Conservation (phyloP, 345 rosid species). For the Barbarea vulgaris region DNA sequence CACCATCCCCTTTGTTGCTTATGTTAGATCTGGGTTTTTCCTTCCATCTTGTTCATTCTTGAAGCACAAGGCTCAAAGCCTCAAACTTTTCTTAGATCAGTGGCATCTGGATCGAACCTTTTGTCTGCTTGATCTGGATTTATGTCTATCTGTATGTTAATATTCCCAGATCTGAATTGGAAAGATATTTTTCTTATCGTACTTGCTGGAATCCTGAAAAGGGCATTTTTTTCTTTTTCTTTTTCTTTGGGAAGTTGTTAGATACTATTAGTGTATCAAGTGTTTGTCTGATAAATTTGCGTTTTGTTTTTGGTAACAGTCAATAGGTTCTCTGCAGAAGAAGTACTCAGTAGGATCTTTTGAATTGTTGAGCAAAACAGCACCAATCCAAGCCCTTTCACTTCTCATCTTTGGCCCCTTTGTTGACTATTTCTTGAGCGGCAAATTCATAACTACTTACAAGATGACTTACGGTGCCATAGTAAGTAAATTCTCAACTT, state of each 20-base stretch:
- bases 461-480: constrained; percentile 73
- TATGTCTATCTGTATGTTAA: not conserved
- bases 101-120: not conserved
- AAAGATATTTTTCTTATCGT: not conserved
- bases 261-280: not conserved
- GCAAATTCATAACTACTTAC: constrained; percentile 62
- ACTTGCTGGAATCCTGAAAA: constrained; percentile 2
- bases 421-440: constrained; percentile 73
- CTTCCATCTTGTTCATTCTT: not conserved
- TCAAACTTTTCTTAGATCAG: constrained; percentile 12
- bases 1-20: not conserved
- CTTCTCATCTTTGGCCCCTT: constrained; percentile 88
- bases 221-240: not conserved
- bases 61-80: not conserved
- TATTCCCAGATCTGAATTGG: constrained; percentile 6
- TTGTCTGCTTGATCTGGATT: not conserved
- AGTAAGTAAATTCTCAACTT: constrained; percentile 47
- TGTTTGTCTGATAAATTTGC: constrained; percentile 16
- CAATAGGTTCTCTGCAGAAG: constrained; percentile 91
- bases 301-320: constrained; percentile 47
- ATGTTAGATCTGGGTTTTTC: not conserved
- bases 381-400: constrained; percentile 98
- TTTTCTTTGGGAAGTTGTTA: not conserved
- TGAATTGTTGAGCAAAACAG: constrained; percentile 88
- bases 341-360: constrained; percentile 92